Conservation (phyloP, 164 flowering plant species). For the Kingdonia uniflora region DNA sequence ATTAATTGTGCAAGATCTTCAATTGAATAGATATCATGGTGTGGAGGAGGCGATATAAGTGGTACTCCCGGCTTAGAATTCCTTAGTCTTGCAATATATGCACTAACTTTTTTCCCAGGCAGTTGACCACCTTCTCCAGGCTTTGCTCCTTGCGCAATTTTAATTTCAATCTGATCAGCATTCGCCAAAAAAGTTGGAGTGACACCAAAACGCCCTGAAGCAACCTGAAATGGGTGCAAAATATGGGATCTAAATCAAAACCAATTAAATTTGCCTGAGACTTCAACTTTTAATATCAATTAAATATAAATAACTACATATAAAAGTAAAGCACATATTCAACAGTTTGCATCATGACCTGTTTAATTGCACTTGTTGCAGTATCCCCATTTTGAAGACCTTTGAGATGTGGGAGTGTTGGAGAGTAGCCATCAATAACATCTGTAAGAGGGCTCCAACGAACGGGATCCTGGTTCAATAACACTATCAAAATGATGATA, state of each 20-base stretch:
- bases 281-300: no score
- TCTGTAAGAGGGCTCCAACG: conserved; percentile 95
- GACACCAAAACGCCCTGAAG: conserved; percentile 99
- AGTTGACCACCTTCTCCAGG: conserved; percentile 99
- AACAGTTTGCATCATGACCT: conserved; percentile 32
- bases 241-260: neutral
- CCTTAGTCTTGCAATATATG: conserved; percentile 92
- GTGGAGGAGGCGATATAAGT: conserved; percentile 99
- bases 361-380: conserved; percentile 99
- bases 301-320: no score
- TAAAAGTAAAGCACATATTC: no score
- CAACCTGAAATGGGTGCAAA: conserved; percentile 52
- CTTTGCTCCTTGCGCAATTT: conserved; percentile 99
- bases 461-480: conserved; percentile 72
- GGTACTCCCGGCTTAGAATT: conserved; percentile 99
- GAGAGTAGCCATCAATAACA: conserved; percentile 98
- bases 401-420: conserved; percentile 98
- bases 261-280: neutral
- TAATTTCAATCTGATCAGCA: conserved; percentile 95
- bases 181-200: conserved; percentile 96
- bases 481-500: neutral
- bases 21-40: conserved; percentile 97
- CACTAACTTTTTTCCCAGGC: conserved; percentile 99
- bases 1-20: conserved; percentile 99
- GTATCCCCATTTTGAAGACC: conserved; percentile 99